Percentiles rank a stretch among this genome's conserved stretches.
Conservation (phyloP, 2,329 filamentous ascomycete species). For the Penicillium decumbens region DNA sequence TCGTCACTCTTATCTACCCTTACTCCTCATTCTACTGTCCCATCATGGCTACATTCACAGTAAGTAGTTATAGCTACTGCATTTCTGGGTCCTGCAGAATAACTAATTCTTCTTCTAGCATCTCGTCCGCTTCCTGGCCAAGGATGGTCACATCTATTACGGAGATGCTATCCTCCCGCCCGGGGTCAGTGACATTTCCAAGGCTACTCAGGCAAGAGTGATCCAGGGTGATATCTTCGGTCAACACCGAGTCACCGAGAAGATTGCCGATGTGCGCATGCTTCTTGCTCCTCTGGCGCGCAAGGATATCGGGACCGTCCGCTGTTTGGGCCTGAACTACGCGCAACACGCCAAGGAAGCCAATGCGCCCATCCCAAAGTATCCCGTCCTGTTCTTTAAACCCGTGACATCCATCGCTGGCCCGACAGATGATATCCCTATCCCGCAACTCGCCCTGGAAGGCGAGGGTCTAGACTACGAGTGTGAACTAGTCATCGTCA, state of each 20-base stretch:
- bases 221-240: slow-evolving; percentile 65
- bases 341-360: slow-evolving; percentile 66
- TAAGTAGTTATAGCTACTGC: slow-evolving; percentile 26
- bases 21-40: not conserved
- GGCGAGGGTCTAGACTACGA: slow-evolving; percentile 69
- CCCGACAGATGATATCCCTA: slow-evolving; percentile 61
- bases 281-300: slow-evolving; percentile 62
- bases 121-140: slow-evolving; percentile 68
- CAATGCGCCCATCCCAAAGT: slow-evolving; percentile 64
- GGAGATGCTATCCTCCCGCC: slow-evolving; percentile 67
- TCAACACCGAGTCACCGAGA: slow-evolving; percentile 59
- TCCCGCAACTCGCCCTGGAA: slow-evolving; percentile 62
- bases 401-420: slow-evolving; percentile 62
- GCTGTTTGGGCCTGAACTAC: slow-evolving; percentile 69
- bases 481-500: slow-evolving; percentile 70
- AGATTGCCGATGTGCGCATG: slow-evolving; percentile 49
- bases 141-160: slow-evolving; percentile 65
- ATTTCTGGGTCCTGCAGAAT: not conserved
- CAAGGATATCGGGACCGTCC: slow-evolving; percentile 61
- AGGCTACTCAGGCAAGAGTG: slow-evolving; percentile 57
- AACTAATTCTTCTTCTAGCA: slow-evolving; percentile 46
- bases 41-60: slow-evolving; percentile 46
- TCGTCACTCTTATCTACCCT: not conserved
- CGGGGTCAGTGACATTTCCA: slow-evolving; percentile 57
- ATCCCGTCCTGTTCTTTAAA: slow-evolving; percentile 71